These are phyloP conservation scores for Ulota crispa DNA, from an alignment of 225 moss, liverwort and hornwort species.

Conservation along the genomic window DNA sequence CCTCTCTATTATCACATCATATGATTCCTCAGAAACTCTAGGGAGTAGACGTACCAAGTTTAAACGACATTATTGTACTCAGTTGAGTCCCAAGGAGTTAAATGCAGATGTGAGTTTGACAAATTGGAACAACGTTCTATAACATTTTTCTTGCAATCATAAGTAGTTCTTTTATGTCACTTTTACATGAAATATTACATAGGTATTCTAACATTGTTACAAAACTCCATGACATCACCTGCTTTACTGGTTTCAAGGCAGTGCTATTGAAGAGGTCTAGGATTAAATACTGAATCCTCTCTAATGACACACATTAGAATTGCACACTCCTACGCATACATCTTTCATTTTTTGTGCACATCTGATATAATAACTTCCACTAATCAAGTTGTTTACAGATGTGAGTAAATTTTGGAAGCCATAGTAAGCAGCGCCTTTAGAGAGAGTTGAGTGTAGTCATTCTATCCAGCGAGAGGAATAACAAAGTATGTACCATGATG, in stretches of 20 bases:
- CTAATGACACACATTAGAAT: neutral
- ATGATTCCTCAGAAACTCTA: neutral
- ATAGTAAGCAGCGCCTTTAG: rapidly evolving
- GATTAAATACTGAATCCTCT: neutral
- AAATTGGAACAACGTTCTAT: too few relatives aligned
- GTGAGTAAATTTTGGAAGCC: neutral
- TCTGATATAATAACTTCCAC: neutral
- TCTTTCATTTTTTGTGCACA: neutral
- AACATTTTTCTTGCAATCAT: neutral
- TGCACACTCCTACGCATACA: neutral
- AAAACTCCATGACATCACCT: neutral
- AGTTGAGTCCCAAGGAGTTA: neutral
- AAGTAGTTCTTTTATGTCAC: neutral
- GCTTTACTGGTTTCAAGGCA: neutral
- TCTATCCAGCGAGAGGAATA: neutral
- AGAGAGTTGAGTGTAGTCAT: neutral
- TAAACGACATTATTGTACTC: neutral
- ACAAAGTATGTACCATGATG: conserved; percentile 50
- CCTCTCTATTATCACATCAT: neutral
- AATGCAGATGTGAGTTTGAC: neutral
- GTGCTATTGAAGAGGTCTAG: neutral
- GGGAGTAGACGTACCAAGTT: rapidly evolving
- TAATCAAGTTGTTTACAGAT: neutral
- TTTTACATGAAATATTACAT: neutral
- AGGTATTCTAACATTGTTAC: neutral